A percentile compares a stretch with the other conserved stretches of the same genome.
Evolutionary conservation across 345 rosid species (phyloP).

Genomic region (Rhizophora apiculata): DNA sequence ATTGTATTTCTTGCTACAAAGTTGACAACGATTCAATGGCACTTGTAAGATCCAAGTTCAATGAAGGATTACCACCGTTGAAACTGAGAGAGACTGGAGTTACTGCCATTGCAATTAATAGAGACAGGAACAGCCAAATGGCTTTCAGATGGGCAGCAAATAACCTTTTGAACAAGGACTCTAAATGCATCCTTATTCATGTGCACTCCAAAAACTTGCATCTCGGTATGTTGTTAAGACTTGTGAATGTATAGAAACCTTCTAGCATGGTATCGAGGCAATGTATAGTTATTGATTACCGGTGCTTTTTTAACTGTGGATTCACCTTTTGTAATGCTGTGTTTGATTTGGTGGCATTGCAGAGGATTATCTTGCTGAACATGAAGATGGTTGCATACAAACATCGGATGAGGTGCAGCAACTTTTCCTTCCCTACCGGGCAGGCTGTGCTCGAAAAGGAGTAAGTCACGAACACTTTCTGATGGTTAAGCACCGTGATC

Average conservation of each 20-base stretch:
- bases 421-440: slow-evolving; percentile 63
- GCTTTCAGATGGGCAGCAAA: slow-evolving; percentile 60
- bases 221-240: slow-evolving; percentile 19
- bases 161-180: slow-evolving; percentile 25
- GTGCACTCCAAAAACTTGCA: slow-evolving; percentile 29
- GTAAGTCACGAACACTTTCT: slow-evolving; percentile 28
- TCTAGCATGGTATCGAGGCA: no score
- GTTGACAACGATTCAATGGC: no score
- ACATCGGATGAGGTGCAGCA: slow-evolving; percentile 45
- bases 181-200: slow-evolving; percentile 40
- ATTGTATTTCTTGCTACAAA: no score
- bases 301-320: background rate
- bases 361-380: slow-evolving; percentile 24
- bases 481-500: background rate
- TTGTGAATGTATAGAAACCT: background rate
- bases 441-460: slow-evolving; percentile 73
- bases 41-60: background rate
- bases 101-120: slow-evolving; percentile 49
- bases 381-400: slow-evolving; percentile 46
- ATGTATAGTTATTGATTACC: background rate
- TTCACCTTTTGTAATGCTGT: background rate
- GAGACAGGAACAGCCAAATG: slow-evolving; percentile 47
- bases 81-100: slow-evolving; percentile 3
- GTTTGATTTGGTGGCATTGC: slow-evolving; percentile 1
- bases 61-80: background rate